Evolutionary conservation across 2,329 filamentous ascomycete genomes (phyloP).

Genomic region (Xylaria sp.): DNA sequence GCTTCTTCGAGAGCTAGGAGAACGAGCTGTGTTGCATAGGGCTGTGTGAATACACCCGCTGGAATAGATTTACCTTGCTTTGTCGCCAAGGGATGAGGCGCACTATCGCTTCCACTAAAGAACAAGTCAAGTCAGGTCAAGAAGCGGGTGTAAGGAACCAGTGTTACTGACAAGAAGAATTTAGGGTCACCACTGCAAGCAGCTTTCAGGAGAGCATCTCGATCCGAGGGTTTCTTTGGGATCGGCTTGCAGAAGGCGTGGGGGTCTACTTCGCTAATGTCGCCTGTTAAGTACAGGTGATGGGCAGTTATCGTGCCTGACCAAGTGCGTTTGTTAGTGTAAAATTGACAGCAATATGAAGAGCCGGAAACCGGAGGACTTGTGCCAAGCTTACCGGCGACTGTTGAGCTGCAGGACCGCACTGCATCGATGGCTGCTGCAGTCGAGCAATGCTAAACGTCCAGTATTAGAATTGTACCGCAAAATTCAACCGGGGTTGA

Average conservation of each 20-base stretch:
- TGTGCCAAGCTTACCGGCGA: constrained; percentile 61
- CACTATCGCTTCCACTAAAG: constrained; percentile 66
- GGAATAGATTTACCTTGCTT: constrained; percentile 64
- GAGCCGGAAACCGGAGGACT: background rate
- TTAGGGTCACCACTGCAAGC: constrained; percentile 57
- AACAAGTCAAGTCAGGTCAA: background rate
- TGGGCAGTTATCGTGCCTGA: constrained; percentile 83
- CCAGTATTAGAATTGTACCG: constrained; percentile 7
- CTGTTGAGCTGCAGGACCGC: constrained; percentile 77
- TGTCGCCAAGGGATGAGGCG: constrained; percentile 69
- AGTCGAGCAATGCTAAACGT: constrained; percentile 87
- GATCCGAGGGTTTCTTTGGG: constrained; percentile 75
- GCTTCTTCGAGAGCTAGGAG: constrained; percentile 71
- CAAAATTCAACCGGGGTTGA: background rate
- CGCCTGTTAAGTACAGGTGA: constrained; percentile 82
- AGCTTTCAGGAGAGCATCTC: constrained; percentile 62
- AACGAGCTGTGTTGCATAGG: constrained; percentile 61
- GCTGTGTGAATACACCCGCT: constrained; percentile 84
- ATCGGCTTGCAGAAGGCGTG: constrained; percentile 82
- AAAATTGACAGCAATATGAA: background rate
- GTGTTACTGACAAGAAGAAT: constrained; percentile 61
- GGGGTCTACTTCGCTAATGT: constrained; percentile 70
- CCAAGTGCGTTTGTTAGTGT: background rate
- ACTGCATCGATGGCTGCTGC: constrained; percentile 83
- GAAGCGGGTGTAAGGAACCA: background rate